Evolutionary conservation across 108 stramenopile species (phyloP).

Genomic region (Nitzschia sp.): DNA sequence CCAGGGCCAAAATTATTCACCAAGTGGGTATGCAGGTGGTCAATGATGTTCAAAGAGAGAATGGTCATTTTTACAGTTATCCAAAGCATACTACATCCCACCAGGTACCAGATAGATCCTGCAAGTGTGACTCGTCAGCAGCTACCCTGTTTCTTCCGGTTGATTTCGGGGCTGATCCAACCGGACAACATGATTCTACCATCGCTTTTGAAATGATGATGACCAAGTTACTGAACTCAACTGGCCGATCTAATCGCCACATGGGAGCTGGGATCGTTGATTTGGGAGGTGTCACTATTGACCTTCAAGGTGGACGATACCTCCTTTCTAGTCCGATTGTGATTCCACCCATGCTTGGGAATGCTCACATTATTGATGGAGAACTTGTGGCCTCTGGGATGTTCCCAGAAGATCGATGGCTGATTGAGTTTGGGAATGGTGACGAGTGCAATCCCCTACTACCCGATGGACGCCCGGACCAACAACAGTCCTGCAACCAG

Average conservation of each 20-base stretch:
- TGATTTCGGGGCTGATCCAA: conserved; percentile 16
- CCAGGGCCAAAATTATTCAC: no score
- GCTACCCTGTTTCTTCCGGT: conserved; percentile 2
- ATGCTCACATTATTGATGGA: conserved; percentile 14
- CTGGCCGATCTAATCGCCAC: not conserved
- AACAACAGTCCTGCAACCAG: conserved; percentile 12
- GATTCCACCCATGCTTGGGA: conserved; percentile 18
- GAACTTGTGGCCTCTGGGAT: not conserved
- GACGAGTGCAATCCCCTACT: not conserved
- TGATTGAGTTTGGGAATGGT: conserved; percentile 11
- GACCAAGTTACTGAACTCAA: not conserved
- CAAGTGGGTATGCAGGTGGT: no score
- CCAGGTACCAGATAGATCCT: no score
- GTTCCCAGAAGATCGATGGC: conserved; percentile 7
- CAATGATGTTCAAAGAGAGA: no score
- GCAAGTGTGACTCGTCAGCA: not conserved
- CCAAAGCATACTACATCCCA: no score
- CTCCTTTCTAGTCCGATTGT: conserved; percentile 1
- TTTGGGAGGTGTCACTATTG: conserved; percentile 10
- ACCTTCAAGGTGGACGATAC: conserved; percentile 13
- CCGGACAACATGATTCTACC: conserved; percentile 3
- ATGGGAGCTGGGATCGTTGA: conserved; percentile 13
- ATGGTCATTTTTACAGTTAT: no score
- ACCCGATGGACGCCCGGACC: conserved; percentile 7
- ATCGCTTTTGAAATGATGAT: conserved; percentile 3